A percentile compares a stretch with the other conserved stretches of the same genome.
These are phyloP conservation scores for Nakazawaea ishiwadae DNA, from an alignment of 805 yeast genomes.

Conservation along the genomic window DNA sequence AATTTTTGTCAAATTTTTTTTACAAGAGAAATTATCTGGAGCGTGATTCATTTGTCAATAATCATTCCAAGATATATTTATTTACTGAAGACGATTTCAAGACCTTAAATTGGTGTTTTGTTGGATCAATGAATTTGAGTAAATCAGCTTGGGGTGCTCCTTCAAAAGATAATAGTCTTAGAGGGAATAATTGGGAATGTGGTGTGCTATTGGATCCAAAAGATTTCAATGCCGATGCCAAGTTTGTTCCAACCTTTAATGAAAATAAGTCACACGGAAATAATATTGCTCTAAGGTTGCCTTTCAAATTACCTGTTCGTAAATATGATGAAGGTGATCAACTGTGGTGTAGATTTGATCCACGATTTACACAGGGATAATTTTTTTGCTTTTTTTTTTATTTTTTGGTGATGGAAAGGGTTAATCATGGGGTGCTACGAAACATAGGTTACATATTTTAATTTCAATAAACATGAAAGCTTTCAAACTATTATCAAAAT, in stretches of 20 bases:
- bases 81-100: slow-evolving; percentile 46
- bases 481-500: no score
- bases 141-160: slow-evolving; percentile 77
- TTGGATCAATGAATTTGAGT: slow-evolving; percentile 74
- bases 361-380: no score
- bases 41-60: slow-evolving; percentile 20
- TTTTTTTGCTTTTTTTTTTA: no score
- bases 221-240: slow-evolving; percentile 16
- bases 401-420: no score
- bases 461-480: no score
- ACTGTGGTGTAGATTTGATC: slow-evolving; percentile 41
- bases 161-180: slow-evolving; percentile 16
- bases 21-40: slow-evolving; percentile 36
- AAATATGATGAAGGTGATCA: slow-evolving; percentile 34
- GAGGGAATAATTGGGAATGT: slow-evolving; percentile 31
- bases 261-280: slow-evolving; percentile 23
- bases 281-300: slow-evolving; percentile 39
- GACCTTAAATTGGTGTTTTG: slow-evolving; percentile 59
- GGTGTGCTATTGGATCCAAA: slow-evolving; percentile 44
- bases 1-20: slow-evolving; percentile 37
- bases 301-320: slow-evolving; percentile 48
- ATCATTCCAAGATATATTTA: slow-evolving; percentile 65
- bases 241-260: slow-evolving; percentile 40
- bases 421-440: no score
- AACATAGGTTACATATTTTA: no score